A percentile compares a stretch with the other conserved stretches of the same genome.
These are phyloP conservation scores for Pyrenophora seminiperda DNA, from an alignment of 2,329 filamentous ascomycete genomes.

Conservation along the genomic window DNA sequence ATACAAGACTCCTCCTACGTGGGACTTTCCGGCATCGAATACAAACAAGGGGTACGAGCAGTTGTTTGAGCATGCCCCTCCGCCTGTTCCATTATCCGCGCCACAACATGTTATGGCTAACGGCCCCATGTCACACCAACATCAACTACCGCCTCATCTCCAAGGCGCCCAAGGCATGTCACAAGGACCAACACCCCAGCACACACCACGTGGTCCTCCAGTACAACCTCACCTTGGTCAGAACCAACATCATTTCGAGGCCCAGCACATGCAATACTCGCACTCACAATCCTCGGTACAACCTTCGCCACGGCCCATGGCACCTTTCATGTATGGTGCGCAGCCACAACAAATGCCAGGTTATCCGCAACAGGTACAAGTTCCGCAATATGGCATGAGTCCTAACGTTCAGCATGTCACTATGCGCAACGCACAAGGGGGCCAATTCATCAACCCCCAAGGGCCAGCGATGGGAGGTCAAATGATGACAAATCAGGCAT, in stretches of 20 bases:
- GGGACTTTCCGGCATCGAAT: conserved; percentile 74
- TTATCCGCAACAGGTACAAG: conserved; percentile 60
- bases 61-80: conserved; percentile 73
- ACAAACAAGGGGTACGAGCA: conserved; percentile 79
- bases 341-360: conserved; percentile 60
- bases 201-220: conserved; percentile 78
- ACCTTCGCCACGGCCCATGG: conserved; percentile 78
- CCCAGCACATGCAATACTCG: conserved; percentile 85
- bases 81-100: conserved; percentile 62
- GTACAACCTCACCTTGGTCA: conserved; percentile 73
- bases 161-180: conserved; percentile 72
- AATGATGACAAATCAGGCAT: conserved; percentile 82
- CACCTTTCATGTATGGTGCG: conserved; percentile 71
- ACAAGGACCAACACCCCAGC: conserved; percentile 73
- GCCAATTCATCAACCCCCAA: conserved; percentile 74
- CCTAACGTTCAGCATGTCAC: conserved; percentile 72
- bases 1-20: conserved; percentile 83
- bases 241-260: conserved; percentile 74
- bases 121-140: conserved; percentile 77
- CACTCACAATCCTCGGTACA: conserved; percentile 80
- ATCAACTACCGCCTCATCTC: conserved; percentile 82
- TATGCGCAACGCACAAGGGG: conserved; percentile 73
- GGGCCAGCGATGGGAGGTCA: conserved; percentile 69
- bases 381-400: conserved; percentile 72
- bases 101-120: conserved; percentile 65